Percentiles rank a stretch among this genome's conserved stretches.
phyloP scores from a whole-genome alignment of 768 basidiomycete genomes.

The Russula abietina region DNA sequence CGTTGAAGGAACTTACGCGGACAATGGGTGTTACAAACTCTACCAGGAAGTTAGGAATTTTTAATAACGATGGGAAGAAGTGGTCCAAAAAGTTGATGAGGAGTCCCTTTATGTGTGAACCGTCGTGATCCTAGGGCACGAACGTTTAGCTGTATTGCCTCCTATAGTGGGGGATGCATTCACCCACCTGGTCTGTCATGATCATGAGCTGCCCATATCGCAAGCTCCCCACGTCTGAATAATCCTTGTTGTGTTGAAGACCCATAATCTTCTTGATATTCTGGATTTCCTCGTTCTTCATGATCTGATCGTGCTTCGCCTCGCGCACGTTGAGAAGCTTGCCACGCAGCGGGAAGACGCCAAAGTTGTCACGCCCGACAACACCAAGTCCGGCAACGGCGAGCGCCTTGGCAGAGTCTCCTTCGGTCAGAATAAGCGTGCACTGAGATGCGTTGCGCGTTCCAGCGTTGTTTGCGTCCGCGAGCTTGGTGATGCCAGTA shows the following conservation, averaged over 20 bases:
- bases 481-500: constrained; percentile 84
- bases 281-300: constrained; percentile 97
- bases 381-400: constrained; percentile 93
- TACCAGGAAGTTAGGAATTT: constrained; percentile 85
- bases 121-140: constrained; percentile 83
- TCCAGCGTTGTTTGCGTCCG: constrained; percentile 97
- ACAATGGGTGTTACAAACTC: constrained; percentile 99
- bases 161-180: not conserved
- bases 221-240: constrained; percentile 56
- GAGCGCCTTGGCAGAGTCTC: constrained; percentile 96
- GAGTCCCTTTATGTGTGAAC: constrained; percentile 99
- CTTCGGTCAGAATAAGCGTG: constrained; percentile 96
- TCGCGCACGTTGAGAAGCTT: constrained; percentile 97
- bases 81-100: constrained; percentile 97
- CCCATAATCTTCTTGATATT: constrained; percentile 99
- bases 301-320: constrained; percentile 90
- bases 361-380: constrained; percentile 93
- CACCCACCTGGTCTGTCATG: constrained; percentile 94
- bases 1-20: constrained; percentile 47
- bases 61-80: constrained; percentile 92
- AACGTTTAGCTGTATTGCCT: not conserved
- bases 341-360: constrained; percentile 95
- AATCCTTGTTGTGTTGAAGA: constrained; percentile 89
- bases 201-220: constrained; percentile 97
- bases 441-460: constrained; percentile 73